A percentile compares a stretch with the other conserved stretches of the same genome.
phyloP scores from a whole-genome alignment of 805 yeast species.

The Yamadazyma philogaea region DNA sequence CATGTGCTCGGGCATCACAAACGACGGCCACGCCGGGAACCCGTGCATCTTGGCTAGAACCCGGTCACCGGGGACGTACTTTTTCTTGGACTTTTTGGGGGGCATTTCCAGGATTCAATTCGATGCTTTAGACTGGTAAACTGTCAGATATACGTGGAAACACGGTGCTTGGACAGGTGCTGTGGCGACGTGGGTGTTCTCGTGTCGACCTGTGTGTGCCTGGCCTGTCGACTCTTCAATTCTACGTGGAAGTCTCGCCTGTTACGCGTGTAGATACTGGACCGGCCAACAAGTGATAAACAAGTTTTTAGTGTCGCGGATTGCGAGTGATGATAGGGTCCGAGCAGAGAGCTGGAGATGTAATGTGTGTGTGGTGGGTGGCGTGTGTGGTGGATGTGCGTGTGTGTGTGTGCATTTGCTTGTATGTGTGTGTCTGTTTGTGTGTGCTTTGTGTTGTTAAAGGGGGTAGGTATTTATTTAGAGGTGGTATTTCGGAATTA shows the following conservation, averaged over 20 bases:
- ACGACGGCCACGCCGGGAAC: conserved; percentile 50
- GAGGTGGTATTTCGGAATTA: no score
- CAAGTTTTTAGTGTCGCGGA: background rate
- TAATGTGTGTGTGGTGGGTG: background rate
- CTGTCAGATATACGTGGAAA: no score
- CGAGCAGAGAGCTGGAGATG: background rate
- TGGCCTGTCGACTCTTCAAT: background rate
- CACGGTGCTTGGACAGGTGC: no score
- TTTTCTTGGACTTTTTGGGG: conserved; percentile 24
- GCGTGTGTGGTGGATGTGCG: no score
- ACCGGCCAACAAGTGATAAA: background rate
- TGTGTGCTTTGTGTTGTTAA: no score
- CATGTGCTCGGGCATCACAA: conserved; percentile 40
- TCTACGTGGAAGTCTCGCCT: background rate
- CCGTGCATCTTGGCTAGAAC: conserved; percentile 46
- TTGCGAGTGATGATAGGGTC: background rate
- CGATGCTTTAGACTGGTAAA: background rate
- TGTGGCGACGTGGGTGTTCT: background rate
- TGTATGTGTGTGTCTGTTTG: no score
- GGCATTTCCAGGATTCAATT: no score
- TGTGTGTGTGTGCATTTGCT: no score
- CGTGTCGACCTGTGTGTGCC: background rate
- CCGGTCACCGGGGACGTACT: conserved; percentile 32
- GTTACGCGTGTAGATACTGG: background rate
- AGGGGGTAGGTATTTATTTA: no score